Evolutionary conservation across 2,329 filamentous ascomycete species (phyloP).

Genomic region (Fusarium praegraminearum): DNA sequence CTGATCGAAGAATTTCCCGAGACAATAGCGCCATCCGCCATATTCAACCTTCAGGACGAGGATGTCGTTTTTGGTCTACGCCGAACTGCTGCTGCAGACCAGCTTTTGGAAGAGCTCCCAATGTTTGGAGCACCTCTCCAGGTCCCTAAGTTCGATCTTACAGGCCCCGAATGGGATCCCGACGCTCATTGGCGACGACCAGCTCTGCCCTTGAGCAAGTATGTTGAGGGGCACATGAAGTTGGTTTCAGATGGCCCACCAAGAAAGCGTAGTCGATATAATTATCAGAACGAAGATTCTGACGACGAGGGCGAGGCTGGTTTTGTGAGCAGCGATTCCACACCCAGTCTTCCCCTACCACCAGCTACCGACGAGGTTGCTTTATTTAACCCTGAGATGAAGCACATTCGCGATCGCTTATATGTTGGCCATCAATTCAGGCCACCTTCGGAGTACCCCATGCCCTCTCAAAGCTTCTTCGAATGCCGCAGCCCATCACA

Average conservation of each 20-base stretch:
- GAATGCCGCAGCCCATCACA: constrained; percentile 88
- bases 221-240: constrained; percentile 82
- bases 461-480: constrained; percentile 92
- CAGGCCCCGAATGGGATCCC: constrained; percentile 69
- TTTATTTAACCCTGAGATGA: constrained; percentile 90
- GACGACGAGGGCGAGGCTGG: constrained; percentile 69
- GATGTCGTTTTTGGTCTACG: constrained; percentile 84
- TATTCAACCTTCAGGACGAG: constrained; percentile 85
- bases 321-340: constrained; percentile 65
- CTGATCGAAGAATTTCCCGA: constrained; percentile 56
- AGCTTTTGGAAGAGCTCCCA: constrained; percentile 83
- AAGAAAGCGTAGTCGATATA: constrained; percentile 83
- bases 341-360: constrained; percentile 63
- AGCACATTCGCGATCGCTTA: constrained; percentile 87
- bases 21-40: constrained; percentile 76
- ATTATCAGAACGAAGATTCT: constrained; percentile 80
- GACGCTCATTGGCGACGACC: constrained; percentile 80
- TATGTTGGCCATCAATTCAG: constrained; percentile 93
- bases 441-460: constrained; percentile 89
- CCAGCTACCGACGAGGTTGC: constrained; percentile 83
- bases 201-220: constrained; percentile 88
- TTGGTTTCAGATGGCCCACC: constrained; percentile 74
- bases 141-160: constrained; percentile 68
- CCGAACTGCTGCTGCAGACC: constrained; percentile 79
- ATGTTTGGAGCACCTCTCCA: constrained; percentile 77